phyloP scores from a whole-genome alignment of 179 eudicot species.

The Monotropa hypopitys region DNA sequence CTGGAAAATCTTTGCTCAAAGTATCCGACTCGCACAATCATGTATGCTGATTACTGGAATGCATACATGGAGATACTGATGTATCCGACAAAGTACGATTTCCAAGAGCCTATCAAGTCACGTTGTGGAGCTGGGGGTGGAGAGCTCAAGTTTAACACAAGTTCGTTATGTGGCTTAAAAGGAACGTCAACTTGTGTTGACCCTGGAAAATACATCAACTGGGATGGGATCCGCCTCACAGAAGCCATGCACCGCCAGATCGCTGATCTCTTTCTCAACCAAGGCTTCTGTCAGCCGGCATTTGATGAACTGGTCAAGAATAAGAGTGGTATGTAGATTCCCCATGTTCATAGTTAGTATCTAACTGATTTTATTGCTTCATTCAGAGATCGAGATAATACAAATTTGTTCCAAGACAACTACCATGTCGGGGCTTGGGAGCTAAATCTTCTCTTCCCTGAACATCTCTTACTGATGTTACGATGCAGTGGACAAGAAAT shows the following conservation, averaged over 20 bases:
- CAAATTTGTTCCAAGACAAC: not conserved
- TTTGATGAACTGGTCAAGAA: constrained; percentile 14
- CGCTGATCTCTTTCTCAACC: constrained; percentile 17
- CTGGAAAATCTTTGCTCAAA: not conserved
- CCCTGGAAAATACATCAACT: constrained; percentile 14
- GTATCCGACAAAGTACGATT: constrained; percentile 9
- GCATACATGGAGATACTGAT: constrained; percentile 8
- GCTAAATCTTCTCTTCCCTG: not conserved
- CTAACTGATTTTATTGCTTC: not conserved
- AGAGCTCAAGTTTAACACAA: constrained; percentile 8
- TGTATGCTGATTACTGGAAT: constrained; percentile 21
- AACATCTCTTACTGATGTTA: too few relatives aligned
- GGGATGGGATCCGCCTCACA: constrained; percentile 26
- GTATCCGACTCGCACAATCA: constrained; percentile 7
- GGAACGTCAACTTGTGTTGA: constrained; percentile 14
- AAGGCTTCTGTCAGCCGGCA: constrained; percentile 20
- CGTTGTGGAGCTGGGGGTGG: constrained; percentile 17
- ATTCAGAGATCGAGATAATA: constrained; percentile 15
- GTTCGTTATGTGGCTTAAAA: constrained; percentile 12
- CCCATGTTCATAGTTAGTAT: not conserved
- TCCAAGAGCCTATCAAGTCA: constrained; percentile 17
- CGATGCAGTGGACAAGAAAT: too few relatives aligned
- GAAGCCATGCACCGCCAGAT: constrained; percentile 17
- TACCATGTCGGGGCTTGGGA: not conserved
- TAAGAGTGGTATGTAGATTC: not conserved